phyloP scores from a whole-genome alignment of 495 filamentous ascomycete species.

The Rhypophila decipiens region DNA sequence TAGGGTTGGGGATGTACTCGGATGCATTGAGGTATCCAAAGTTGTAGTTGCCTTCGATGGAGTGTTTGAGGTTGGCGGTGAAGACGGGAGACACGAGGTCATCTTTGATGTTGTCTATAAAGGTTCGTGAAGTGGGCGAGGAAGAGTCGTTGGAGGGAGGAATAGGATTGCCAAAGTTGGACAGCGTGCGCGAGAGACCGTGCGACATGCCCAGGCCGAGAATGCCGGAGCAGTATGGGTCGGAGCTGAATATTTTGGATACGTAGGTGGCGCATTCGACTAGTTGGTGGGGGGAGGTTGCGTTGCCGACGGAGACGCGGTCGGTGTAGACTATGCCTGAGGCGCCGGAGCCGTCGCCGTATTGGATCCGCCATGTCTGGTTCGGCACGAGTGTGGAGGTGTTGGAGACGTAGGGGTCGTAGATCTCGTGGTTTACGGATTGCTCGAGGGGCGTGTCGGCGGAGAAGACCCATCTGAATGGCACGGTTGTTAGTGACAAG shows the following conservation, averaged over 20 bases:
- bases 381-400: constrained; percentile 44
- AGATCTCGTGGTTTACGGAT: constrained; percentile 45
- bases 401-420: constrained; percentile 41
- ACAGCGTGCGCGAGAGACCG: constrained; percentile 59
- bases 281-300: constrained; percentile 54
- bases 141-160: too few species aligned
- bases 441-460: constrained; percentile 6
- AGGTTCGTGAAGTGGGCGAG: too few species aligned
- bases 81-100: not conserved
- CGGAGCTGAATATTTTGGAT: constrained; percentile 49
- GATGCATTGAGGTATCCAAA: not conserved
- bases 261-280: constrained; percentile 59
- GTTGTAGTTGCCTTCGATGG: not conserved
- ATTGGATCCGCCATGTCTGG: constrained; percentile 58
- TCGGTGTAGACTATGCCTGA: constrained; percentile 61
- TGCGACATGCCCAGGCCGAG: constrained; percentile 65
- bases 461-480: constrained; percentile 13
- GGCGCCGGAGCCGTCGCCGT: constrained; percentile 61
- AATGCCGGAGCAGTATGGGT: constrained; percentile 57
- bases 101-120: not conserved
- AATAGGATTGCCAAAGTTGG: too few species aligned
- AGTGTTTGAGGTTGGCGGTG: not conserved
- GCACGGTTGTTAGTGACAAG: not conserved
- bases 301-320: constrained; percentile 55
- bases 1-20: not conserved